These are phyloP conservation scores for Gynostemma pentaphyllum DNA, from an alignment of 306 rosid species.

Conservation along the genomic window DNA sequence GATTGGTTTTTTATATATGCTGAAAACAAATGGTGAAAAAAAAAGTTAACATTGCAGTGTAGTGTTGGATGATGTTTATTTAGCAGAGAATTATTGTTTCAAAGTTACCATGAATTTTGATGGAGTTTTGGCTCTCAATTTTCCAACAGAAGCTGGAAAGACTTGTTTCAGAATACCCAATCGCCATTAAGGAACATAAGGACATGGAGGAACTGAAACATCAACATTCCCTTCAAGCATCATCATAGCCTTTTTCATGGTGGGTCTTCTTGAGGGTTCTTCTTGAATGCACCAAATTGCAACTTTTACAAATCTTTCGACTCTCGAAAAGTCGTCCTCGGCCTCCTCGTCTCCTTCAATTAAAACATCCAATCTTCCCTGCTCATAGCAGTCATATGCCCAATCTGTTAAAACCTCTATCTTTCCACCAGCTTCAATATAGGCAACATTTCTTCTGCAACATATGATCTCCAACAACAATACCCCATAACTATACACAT, in stretches of 20 bases:
- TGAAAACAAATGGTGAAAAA: no score
- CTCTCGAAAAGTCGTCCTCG: slow-evolving; percentile 1
- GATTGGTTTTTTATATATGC: no score
- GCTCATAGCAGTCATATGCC: slow-evolving; percentile 25
- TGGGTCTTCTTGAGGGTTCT: slow-evolving; percentile 13
- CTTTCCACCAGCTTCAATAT: slow-evolving; percentile 4
- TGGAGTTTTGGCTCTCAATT: no score
- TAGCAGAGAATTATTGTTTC: no score
- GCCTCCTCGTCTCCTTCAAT: slow-evolving; percentile 13
- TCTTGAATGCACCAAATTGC: slow-evolving; percentile 24
- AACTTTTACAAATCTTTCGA: slow-evolving; percentile 19
- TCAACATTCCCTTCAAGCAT: slow-evolving; percentile 25
- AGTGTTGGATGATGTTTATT: no score
- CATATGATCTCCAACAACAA: slow-evolving; percentile 2
- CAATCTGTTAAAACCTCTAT: slow-evolving; percentile 16
- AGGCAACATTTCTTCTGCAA: slow-evolving; percentile 5
- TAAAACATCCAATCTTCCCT: slow-evolving; percentile 8
- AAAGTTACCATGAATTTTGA: no score
- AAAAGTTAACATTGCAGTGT: no score
- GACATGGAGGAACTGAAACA: slow-evolving; percentile 22
- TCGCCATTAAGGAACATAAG: no score
- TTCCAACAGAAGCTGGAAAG: no score
- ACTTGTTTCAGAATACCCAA: no score
- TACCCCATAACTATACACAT: slow-evolving; percentile 1
- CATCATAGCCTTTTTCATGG: slow-evolving; percentile 17